Conservation (phyloP, 768 basidiomycete genomes). For the Russula virescens region DNA sequence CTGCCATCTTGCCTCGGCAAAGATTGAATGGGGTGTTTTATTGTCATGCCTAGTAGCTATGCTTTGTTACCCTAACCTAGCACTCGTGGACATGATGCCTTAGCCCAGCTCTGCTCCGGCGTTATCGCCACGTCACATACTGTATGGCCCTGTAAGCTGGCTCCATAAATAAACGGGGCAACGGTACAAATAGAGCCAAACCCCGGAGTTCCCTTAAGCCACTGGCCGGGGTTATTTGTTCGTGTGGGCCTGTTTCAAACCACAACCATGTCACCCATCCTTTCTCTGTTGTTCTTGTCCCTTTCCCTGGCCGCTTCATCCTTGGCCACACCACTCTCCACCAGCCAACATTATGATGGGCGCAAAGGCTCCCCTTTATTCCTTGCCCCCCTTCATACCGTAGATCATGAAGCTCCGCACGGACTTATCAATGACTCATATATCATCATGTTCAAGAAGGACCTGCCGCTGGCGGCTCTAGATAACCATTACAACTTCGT, state of each 20-base stretch:
- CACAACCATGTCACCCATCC: conserved; percentile 30
- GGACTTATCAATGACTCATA: conserved; percentile 86
- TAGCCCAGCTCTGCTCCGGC: no score
- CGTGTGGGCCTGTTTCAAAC: conserved; percentile 16
- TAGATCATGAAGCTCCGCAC: conserved; percentile 55
- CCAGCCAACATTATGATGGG: conserved; percentile 32
- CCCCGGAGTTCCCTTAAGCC: no score
- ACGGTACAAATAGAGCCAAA: conserved; percentile 15
- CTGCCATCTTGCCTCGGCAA: neutral
- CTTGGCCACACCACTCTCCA: conserved; percentile 43
- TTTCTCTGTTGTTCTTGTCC: conserved; percentile 28
- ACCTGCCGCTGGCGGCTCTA: conserved; percentile 48
- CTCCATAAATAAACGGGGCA: no score
- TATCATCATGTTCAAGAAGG: conserved; percentile 83
- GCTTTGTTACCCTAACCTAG: no score
- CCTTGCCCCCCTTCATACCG: conserved; percentile 49
- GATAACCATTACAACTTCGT: conserved; percentile 79
- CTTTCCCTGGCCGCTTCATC: conserved; percentile 37
- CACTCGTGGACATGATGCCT: no score
- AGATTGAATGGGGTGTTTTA: neutral
- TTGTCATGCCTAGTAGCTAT: neutral
- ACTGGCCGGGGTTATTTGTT: neutral
- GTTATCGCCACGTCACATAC: neutral
- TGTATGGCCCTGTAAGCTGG: neutral
- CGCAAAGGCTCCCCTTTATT: conserved; percentile 40